Base-by-base conservation (phyloP, 1,139 yeast genomes). In the Debaryomyces singareniensis region DNA sequence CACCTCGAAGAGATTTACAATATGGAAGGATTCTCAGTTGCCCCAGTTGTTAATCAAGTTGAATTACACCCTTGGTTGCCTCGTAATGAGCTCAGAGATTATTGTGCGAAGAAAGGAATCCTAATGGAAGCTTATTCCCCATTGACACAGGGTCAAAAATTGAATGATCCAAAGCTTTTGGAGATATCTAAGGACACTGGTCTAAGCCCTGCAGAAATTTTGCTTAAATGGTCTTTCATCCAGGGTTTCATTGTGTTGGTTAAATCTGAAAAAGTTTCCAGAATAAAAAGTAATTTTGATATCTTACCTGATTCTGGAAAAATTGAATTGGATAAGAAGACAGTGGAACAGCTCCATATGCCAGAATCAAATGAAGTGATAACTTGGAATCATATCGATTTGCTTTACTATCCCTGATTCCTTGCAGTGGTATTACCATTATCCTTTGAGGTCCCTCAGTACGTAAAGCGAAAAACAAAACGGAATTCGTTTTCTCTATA, bases 211-310 rank as follows among this genome's bases (percentile, higher is more conserved):
- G 42, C 44, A 10, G 61, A 58, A 34, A 50, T 61, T 18, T 51
- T 61, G 29, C 48, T 60, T 36, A 57, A 51, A 37, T 61, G 68
- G 68, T 47, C 66, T 4, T 58, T 47, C 36, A 46, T 61, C 22
- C 73, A 74, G 42, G 86, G 86, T 0, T 76, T 75, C 44, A 67
- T 82, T 29, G 86, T 85, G 13, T 63, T 85, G 40, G 93, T 83
- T 12, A 84, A 83, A 53, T 70, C 87, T 2, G 70, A 66, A 27
- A 74, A 73, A 5, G 51, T 62, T 4, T 55, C 55, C 13, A 64
- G 93, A 52, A 48, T 59, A 43, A 45, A 52, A 32, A 48, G 50
- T 29, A 64, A 64, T 43, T 53, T 62, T 34, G 47, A 51, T 29
- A 51, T 59, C 4, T 55, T 61, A 36, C 55, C 61, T 3, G 49